Percentiles rank a stretch among this genome's conserved stretches.
Evolutionary conservation across 2,329 filamentous ascomycete genomes (phyloP).

Genomic region (Macrophomina pseudophaseolina): DNA sequence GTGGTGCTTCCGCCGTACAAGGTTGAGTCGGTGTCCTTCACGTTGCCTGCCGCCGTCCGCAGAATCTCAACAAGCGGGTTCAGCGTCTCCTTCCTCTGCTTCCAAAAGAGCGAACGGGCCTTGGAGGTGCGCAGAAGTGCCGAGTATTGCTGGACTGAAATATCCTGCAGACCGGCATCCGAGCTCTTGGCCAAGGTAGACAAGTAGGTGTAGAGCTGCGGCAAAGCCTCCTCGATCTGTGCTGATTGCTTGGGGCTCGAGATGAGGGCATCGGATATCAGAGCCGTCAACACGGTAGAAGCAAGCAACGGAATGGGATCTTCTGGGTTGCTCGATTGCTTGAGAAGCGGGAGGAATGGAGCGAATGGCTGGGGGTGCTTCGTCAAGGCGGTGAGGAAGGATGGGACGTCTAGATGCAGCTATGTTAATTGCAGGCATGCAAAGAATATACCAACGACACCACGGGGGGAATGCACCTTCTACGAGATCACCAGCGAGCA

Average conservation of each 20-base stretch:
- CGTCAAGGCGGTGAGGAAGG: slow-evolving; percentile 76
- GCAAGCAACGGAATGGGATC: slow-evolving; percentile 89
- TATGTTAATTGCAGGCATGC: not conserved
- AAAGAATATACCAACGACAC: too few relatives aligned
- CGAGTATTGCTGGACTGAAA: slow-evolving; percentile 91
- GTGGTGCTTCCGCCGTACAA: slow-evolving; percentile 53
- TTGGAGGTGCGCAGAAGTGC: slow-evolving; percentile 76
- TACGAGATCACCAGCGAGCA: slow-evolving; percentile 84
- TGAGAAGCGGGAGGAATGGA: slow-evolving; percentile 83
- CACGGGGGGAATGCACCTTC: slow-evolving; percentile 63
- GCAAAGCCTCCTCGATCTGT: slow-evolving; percentile 76
- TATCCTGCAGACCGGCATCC: slow-evolving; percentile 91
- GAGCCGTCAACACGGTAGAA: slow-evolving; percentile 80
- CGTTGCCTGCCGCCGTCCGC: slow-evolving; percentile 73
- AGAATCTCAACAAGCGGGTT: slow-evolving; percentile 83
- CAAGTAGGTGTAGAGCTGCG: slow-evolving; percentile 83
- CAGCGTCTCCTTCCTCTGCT: slow-evolving; percentile 83
- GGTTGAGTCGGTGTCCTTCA: slow-evolving; percentile 69
- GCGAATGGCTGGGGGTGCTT: slow-evolving; percentile 72
- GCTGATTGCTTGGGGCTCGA: slow-evolving; percentile 63
- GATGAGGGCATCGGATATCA: slow-evolving; percentile 70
- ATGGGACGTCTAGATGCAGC: slow-evolving; percentile 70
- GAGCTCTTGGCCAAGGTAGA: slow-evolving; percentile 81
- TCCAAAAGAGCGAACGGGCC: slow-evolving; percentile 86
- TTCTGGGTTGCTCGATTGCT: slow-evolving; percentile 80